Base-by-base conservation (phyloP, 768 basidiomycete genomes). In the Lactarius psammicola region DNA sequence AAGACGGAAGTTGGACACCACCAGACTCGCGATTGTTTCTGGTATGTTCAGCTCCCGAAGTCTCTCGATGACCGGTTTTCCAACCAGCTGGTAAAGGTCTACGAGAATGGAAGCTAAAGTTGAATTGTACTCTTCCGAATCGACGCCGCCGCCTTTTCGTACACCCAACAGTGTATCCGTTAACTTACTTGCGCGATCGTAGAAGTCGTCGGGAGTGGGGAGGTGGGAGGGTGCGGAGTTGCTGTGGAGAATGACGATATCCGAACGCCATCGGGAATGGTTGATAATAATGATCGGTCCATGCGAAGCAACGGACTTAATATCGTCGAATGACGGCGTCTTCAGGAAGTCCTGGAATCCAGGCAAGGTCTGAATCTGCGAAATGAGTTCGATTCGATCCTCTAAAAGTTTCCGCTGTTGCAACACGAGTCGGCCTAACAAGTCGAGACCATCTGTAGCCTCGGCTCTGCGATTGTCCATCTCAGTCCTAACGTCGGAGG, bases 191-290 rank as follows among this genome's bases (percentile, higher is more conserved):
- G 54, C 64, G 11, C 26, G 59, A 5, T 46, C 13, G n/a, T 65
- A 60, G 34, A 65, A 60, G 13, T 49, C 34, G 13, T 56, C 15
- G 18, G 31, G 0, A 11, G 53, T 65, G 3, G 54, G 17, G 15
- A 65, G 34, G 4, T 42, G 34, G 82, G 85, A 87, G 74, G 86
- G 86, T 44, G 82, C 81, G 80, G 84, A 84, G 58, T 81, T 79
- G 60, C 11, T 28, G 46, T 33, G 38, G 18, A 64, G n/a, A 23
- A 26, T 49, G 20, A 61, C 13, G 28, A 26, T 56, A 64, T 60
- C 57, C 33, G 10, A 59, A 11, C 56, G 56, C 33, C 44, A 30
- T 30, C 5, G 7, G n/a, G 7, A 44, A 53, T 53, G 53, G 49
- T 53, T 58, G 38, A 42, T 64, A 23, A 44, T 58, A 40, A 64